Evolutionary conservation across 2,329 filamentous ascomycete genomes (phyloP).

Genomic region (Rhynchosporium agropyri): DNA sequence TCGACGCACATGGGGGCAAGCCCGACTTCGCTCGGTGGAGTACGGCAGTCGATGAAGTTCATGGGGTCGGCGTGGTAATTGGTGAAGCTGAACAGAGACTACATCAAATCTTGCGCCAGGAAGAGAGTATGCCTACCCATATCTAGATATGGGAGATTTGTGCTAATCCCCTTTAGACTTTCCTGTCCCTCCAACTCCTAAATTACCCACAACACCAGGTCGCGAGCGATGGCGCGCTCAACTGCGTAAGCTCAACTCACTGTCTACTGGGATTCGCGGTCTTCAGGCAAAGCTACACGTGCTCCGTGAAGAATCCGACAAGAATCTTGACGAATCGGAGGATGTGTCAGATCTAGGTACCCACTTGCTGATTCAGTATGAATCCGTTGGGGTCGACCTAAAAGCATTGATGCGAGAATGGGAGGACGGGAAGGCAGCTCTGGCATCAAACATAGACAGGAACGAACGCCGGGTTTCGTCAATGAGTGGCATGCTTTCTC

Average conservation of each 20-base stretch:
- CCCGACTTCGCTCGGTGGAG: conserved; percentile 79
- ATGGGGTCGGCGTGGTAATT: conserved; percentile 63
- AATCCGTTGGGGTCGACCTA: conserved; percentile 88
- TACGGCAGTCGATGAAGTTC: conserved; percentile 74
- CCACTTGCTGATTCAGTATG: conserved; percentile 85
- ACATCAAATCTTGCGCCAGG: conserved; percentile 71
- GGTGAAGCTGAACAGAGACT: conserved; percentile 66
- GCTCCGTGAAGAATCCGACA: conserved; percentile 85
- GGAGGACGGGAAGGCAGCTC: conserved; percentile 82
- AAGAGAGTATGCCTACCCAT: conserved; percentile 65
- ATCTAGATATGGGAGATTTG: conserved; percentile 17
- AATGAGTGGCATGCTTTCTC: conserved; percentile 58
- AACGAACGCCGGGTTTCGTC: conserved; percentile 72
- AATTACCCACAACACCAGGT: conserved; percentile 66
- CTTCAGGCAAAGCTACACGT: conserved; percentile 95
- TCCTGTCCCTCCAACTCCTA: conserved; percentile 58
- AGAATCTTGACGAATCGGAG: conserved; percentile 71
- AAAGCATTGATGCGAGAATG: conserved; percentile 79
- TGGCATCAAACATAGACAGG: conserved; percentile 79
- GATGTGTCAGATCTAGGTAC: conserved; percentile 76
- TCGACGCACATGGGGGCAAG: conserved; percentile 79
- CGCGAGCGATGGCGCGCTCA: conserved; percentile 85
- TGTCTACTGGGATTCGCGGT: conserved; percentile 87
- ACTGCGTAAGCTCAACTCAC: conserved; percentile 81
- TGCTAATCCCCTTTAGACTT: conserved; percentile 50